Conservation (phyloP, 257 asterid genomes). For the Scutellaria baicalensis region DNA sequence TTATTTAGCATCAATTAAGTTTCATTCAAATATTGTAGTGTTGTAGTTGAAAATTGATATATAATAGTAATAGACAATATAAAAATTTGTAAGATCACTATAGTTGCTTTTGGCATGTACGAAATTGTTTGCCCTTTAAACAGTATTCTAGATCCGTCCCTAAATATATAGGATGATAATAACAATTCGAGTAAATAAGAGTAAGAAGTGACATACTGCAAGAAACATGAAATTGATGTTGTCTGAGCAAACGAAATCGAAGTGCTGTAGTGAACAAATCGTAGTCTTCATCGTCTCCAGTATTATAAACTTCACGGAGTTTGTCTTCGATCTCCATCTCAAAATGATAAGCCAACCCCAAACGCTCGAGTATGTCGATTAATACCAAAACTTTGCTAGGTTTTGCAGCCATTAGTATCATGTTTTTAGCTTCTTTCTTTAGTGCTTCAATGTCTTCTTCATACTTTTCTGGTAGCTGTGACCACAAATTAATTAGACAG, state of each 20-base stretch:
- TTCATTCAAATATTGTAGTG: too few species aligned
- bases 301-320: background rate
- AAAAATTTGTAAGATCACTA: too few species aligned
- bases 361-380: slow-evolving; percentile 1
- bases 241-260: slow-evolving; percentile 21
- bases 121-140: too few species aligned
- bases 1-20: too few species aligned
- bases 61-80: too few species aligned
- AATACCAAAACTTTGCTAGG: background rate
- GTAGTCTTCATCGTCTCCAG: background rate
- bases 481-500: too few species aligned
- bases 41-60: too few species aligned
- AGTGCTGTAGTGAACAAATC: slow-evolving; percentile 17
- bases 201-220: background rate
- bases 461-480: background rate
- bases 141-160: too few species aligned
- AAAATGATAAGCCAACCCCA: slow-evolving; percentile 20
- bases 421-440: background rate
- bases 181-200: background rate
- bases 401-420: background rate
- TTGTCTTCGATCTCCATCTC: slow-evolving; percentile 10
- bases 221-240: slow-evolving; percentile 10
- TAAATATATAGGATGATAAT: background rate
- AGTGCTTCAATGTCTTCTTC: background rate
- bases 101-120: too few species aligned